Base-by-base conservation (phyloP, 371 early-diverging fungal species). In the Syncephalis fuscata region DNA sequence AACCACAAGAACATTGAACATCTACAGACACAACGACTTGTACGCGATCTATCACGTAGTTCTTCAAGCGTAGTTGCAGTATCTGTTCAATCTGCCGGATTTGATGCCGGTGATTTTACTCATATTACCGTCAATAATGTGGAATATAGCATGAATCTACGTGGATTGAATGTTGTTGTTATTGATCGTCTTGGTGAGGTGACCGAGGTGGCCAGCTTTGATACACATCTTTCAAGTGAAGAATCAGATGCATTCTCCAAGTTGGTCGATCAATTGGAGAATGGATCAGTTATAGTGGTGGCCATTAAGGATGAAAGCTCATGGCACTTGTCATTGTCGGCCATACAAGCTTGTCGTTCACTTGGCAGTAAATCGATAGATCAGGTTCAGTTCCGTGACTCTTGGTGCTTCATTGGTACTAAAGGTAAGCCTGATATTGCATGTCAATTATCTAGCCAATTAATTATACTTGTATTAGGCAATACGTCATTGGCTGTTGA, bases 391-490 rank as follows among this genome's bases (percentile, higher is more conserved):
- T 83, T 80, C 54, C 76, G 86, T 25, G 88, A 87, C 57, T 82
- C 84, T 1, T 89, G 80, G 78, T 81, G 79, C 37, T 50, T 89
- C 41, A 78, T 89, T 57, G 79, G 79, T 0, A 73, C 78, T 49
- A 82, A 81, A 58, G 74, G 67, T 59, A 58, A 44, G 47, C 17
- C 20, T 4, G 16, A 41, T 50, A 45, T 25, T 32, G 32, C 32
- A 32, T 32, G 11, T 32, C 11, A 32, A 32, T 32, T 7, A 11
- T 4, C 4, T 32, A 32, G 4, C 32, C 32, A 32, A 32, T 11
- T 32, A 7, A 11, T 32, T 32, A 32, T 32, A n/a, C n/a, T n/a
- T n/a, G n/a, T n/a, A n/a, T n/a, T n/a, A n/a, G n/a, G n/a, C 19
- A 45, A 17, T 40, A 40, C n/a, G 25, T 24, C n/a, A n/a, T n/a